A percentile compares a stretch with the other conserved stretches of the same genome.
Evolutionary conservation across 2,329 filamentous ascomycete genomes (phyloP).

Genomic region (Phyllosticta citribraziliensis): DNA sequence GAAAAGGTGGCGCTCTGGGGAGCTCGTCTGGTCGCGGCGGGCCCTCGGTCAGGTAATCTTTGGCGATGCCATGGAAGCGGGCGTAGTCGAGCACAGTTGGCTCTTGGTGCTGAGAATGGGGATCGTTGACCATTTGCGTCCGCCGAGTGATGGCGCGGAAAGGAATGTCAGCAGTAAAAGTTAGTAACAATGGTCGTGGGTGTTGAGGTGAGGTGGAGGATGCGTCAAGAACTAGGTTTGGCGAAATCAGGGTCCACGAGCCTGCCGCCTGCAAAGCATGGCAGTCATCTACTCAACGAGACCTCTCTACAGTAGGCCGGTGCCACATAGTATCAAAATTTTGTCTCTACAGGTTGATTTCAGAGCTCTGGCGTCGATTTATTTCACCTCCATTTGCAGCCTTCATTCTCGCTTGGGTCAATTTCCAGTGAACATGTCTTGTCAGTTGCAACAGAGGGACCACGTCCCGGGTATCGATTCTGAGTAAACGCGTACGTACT

Average conservation of each 20-base stretch:
- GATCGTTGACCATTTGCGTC: neutral
- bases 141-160: neutral
- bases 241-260: no score
- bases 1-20: conserved; percentile 10
- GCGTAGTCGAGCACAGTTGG: conserved; percentile 38
- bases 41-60: conserved; percentile 25
- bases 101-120: conserved; percentile 13
- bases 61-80: conserved; percentile 34
- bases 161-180: neutral
- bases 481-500: neutral
- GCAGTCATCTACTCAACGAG: no score
- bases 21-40: conserved; percentile 12
- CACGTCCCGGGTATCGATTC: neutral
- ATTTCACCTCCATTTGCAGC: no score
- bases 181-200: no score
- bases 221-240: no score
- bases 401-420: no score
- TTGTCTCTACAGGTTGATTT: no score
- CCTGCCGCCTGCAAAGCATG: no score
- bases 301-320: no score
- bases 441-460: neutral
- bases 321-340: no score
- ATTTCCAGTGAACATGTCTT: neutral
- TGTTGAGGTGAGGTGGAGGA: no score
- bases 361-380: no score